A percentile compares a stretch with the other conserved stretches of the same genome.
These are phyloP conservation scores for Guyanaporus albipodus DNA, from an alignment of 768 basidiomycete species.

Conservation along the genomic window DNA sequence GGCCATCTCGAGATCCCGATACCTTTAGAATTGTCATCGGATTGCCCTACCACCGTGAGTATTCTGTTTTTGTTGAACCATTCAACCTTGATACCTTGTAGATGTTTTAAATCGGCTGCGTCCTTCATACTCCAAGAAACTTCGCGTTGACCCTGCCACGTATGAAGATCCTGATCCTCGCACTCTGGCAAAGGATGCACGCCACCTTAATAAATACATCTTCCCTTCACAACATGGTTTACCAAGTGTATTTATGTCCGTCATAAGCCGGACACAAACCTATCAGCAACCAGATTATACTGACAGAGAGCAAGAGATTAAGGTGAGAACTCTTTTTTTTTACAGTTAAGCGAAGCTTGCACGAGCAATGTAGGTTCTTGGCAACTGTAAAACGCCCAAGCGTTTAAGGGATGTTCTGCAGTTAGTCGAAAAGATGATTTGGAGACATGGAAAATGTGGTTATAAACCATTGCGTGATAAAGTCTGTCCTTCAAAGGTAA, in stretches of 20 bases:
- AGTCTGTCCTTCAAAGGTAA: conserved; percentile 77
- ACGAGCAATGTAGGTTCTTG: conserved; percentile 31
- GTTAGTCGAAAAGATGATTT: conserved; percentile 57
- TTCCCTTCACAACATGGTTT: conserved; percentile 80
- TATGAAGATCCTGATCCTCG: conserved; percentile 45
- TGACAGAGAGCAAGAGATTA: conserved; percentile 67
- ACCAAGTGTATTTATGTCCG: conserved; percentile 48
- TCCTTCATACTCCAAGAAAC: conserved; percentile 39
- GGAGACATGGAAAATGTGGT: conserved; percentile 64
- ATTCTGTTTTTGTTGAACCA: neutral
- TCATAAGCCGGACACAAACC: conserved; percentile 21
- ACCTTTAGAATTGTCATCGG: conserved; percentile 54
- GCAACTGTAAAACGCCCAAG: conserved; percentile 66
- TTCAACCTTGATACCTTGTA: conserved; percentile 24
- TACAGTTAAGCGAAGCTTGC: neutral
- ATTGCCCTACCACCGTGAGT: conserved; percentile 63
- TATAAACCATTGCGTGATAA: conserved; percentile 62
- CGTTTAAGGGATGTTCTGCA: conserved; percentile 54
- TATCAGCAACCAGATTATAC: conserved; percentile 47
- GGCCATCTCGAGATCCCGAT: conserved; percentile 52
- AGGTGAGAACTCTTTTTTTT: conserved; percentile 39
- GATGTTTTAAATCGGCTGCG: conserved; percentile 64
- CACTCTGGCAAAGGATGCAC: conserved; percentile 45
- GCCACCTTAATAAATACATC: conserved; percentile 75
- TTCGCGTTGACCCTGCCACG: conserved; percentile 21